Percentiles rank a stretch among this genome's conserved stretches.
These are phyloP conservation scores for Aphanomyces invadans DNA, from an alignment of 352 stramenopile genomes.

Conservation along the genomic window DNA sequence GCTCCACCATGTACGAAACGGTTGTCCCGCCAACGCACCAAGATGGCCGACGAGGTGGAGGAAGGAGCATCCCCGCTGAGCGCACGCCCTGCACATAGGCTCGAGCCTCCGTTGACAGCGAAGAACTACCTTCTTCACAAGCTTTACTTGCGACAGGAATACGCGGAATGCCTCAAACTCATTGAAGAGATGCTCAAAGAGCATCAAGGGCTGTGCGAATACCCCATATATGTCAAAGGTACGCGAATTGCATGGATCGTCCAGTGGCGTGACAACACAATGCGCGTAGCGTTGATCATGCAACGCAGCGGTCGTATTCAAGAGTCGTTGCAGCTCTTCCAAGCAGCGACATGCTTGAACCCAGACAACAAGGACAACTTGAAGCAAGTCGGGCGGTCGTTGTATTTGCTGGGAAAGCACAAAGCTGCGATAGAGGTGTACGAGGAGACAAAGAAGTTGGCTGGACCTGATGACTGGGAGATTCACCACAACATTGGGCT, in stretches of 20 bases:
- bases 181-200: constrained; percentile 84
- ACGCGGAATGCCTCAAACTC: constrained; percentile 80
- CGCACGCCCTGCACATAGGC: not conserved
- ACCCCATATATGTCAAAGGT: constrained; percentile 88
- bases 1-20: not conserved
- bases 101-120: constrained; percentile 30
- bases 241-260: not conserved
- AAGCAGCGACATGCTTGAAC: constrained; percentile 88
- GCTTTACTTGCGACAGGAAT: constrained; percentile 79
- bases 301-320: constrained; percentile 83
- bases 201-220: constrained; percentile 85
- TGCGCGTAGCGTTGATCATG: constrained; percentile 60
- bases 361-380: constrained; percentile 88
- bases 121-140: constrained; percentile 82
- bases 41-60: constrained; percentile 30
- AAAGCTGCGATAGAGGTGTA: constrained; percentile 87
- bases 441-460: constrained; percentile 81
- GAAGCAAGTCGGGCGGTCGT: constrained; percentile 79
- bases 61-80: constrained; percentile 47
- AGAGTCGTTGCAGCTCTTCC: constrained; percentile 87
- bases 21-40: not conserved
- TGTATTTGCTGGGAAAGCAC: constrained; percentile 85
- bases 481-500: constrained; percentile 89
- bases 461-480: constrained; percentile 85
- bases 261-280: not conserved